Conservation (phyloP, 2,329 filamentous ascomycete species). For the Aspergillus glaucus region DNA sequence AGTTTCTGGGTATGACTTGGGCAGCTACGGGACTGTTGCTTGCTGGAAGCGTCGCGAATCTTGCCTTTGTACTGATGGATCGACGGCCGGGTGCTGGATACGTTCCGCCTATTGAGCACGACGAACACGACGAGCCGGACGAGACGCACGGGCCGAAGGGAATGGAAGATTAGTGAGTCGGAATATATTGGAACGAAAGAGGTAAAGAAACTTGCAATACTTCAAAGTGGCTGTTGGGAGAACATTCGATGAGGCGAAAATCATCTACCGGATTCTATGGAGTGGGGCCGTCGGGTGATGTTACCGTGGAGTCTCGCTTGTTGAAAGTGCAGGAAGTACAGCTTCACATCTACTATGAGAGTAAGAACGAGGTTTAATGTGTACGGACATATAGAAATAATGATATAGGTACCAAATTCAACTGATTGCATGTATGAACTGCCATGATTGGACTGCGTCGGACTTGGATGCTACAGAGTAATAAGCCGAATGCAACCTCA, state of each 20-base stretch:
- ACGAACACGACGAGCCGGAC: background rate
- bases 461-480: background rate
- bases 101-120: background rate
- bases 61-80: slow-evolving; percentile 20
- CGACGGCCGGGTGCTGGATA: slow-evolving; percentile 6
- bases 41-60: slow-evolving; percentile 24
- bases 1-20: slow-evolving; percentile 57
- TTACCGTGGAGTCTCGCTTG: background rate
- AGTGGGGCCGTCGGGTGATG: background rate
- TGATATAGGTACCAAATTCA: background rate
- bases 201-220: background rate
- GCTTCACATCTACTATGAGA: background rate
- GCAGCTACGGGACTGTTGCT: slow-evolving; percentile 40
- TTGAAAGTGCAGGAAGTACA: background rate
- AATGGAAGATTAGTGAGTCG: background rate
- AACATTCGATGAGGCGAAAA: background rate
- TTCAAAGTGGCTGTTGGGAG: background rate
- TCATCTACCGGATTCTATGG: background rate
- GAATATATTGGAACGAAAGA: background rate
- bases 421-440: background rate
- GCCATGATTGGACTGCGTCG: background rate
- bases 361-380: background rate
- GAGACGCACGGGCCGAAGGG: background rate
- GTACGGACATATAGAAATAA: background rate
- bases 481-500: no score